These are phyloP conservation scores for Diplodia seriata DNA, from an alignment of 2,329 filamentous ascomycete species.

Conservation along the genomic window DNA sequence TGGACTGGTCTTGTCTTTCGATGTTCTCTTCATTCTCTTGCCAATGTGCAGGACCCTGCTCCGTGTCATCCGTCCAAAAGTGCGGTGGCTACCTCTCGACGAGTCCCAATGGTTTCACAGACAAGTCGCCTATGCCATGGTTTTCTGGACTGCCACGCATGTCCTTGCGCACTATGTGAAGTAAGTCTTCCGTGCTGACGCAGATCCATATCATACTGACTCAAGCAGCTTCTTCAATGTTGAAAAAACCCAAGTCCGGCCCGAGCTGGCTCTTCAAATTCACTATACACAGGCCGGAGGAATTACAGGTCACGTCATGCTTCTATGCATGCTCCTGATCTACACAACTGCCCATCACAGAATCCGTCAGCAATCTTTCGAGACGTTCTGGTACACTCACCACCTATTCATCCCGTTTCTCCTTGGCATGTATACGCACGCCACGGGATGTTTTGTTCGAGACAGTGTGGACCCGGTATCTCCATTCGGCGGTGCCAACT, in stretches of 20 bases:
- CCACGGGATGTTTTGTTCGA: constrained; percentile 94
- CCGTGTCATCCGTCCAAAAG: constrained; percentile 82
- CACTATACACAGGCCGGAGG: constrained; percentile 90
- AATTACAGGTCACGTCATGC: constrained; percentile 95
- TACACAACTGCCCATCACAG: constrained; percentile 94
- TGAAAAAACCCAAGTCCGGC: constrained; percentile 81
- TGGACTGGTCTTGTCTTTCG: constrained; percentile 81
- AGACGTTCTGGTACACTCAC: constrained; percentile 99
- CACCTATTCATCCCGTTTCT: constrained; percentile 98
- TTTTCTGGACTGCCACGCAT: constrained; percentile 82
- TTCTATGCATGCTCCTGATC: constrained; percentile 98
- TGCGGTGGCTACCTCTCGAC: constrained; percentile 89
- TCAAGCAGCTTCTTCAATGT: constrained; percentile 87
- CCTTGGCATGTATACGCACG: constrained; percentile 92
- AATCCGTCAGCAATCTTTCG: constrained; percentile 95
- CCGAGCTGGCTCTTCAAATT: constrained; percentile 82
- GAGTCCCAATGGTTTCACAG: constrained; percentile 97
- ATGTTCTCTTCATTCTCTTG: constrained; percentile 85
- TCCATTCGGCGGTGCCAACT: constrained; percentile 80
- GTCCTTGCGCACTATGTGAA: constrained; percentile 90
- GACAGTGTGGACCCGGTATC: constrained; percentile 75
- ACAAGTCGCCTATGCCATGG: constrained; percentile 87
- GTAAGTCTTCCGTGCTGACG: constrained; percentile 56
- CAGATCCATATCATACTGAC: not conserved
- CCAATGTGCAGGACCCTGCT: constrained; percentile 95